phyloP scores from a whole-genome alignment of 441 rosid genomes.

The Melastoma candidum region DNA sequence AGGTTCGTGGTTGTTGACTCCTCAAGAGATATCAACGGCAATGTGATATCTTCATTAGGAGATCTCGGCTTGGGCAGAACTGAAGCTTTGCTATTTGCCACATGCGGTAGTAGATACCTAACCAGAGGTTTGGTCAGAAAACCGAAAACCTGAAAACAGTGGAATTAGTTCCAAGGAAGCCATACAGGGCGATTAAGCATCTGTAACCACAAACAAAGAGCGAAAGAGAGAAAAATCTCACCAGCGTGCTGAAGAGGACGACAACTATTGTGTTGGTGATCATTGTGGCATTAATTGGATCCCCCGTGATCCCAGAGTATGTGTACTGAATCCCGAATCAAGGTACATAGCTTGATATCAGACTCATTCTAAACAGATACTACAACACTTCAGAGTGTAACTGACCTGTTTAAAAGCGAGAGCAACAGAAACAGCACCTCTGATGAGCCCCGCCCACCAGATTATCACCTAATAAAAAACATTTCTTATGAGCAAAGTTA shows the following conservation, averaged over 20 bases:
- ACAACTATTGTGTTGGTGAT: conserved; percentile 58
- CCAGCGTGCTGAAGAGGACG: conserved; percentile 78
- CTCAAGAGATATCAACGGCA: conserved; percentile 60
- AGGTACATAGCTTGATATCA: neutral
- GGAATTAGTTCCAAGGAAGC: neutral
- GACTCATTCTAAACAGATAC: neutral
- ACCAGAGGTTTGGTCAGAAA: conserved; percentile 77
- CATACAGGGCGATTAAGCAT: neutral
- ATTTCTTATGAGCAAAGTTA: too few species aligned
- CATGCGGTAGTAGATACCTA: conserved; percentile 41
- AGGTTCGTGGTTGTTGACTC: conserved; percentile 60
- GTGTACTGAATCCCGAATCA: conserved; percentile 51
- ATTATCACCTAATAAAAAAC: conserved; percentile 41
- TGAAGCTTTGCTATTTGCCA: conserved; percentile 4
- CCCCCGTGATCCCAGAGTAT: conserved; percentile 57
- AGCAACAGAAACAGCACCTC: conserved; percentile 93
- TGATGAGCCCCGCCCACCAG: conserved; percentile 95
- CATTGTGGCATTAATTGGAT: conserved; percentile 66
- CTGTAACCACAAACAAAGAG: neutral
- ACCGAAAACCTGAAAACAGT: conserved; percentile 59
- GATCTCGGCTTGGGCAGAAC: conserved; percentile 26
- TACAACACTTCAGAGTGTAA: conserved; percentile 2
- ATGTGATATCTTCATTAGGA: conserved; percentile 37
- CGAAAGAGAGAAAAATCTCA: conserved; percentile 14
- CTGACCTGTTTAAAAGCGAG: conserved; percentile 83